Percentiles rank a stretch among this genome's conserved stretches.
Conservation (phyloP, 345 rosid species). For the Lumnitzera racemosa region DNA sequence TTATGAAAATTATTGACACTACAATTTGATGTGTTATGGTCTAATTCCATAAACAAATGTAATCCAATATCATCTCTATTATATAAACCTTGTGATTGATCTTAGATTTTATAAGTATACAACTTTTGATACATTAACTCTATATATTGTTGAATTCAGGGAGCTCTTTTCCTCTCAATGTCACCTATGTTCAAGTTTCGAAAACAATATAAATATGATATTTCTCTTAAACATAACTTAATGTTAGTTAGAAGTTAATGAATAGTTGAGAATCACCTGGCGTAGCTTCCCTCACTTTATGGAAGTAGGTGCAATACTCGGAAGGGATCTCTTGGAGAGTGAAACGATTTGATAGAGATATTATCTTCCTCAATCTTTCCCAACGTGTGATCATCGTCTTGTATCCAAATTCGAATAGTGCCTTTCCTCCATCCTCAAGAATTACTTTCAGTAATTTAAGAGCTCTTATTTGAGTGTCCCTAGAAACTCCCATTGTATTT, state of each 20-base stretch:
- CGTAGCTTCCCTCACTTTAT: constrained; percentile 23
- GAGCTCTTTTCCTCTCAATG: too few species aligned
- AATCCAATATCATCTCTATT: too few species aligned
- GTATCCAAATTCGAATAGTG: constrained; percentile 41
- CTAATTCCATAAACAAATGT: too few species aligned
- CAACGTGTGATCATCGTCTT: constrained; percentile 39
- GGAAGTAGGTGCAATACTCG: constrained; percentile 32
- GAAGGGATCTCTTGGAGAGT: constrained; percentile 33
- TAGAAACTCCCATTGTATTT: constrained; percentile 49
- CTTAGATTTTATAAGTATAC: too few species aligned
- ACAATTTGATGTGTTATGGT: too few species aligned
- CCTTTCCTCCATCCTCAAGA: constrained; percentile 19
- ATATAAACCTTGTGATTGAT: too few species aligned
- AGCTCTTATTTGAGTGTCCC: constrained; percentile 48
- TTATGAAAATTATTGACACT: too few species aligned
- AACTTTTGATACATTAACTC: too few species aligned
- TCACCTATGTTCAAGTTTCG: too few species aligned
- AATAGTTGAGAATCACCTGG: constrained; percentile 34
- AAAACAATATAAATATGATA: too few species aligned
- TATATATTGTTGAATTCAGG: too few species aligned
- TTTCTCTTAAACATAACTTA: too few species aligned
- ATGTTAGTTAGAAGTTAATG: constrained; percentile 3
- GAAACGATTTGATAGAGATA: constrained; percentile 44
- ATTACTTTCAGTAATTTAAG: constrained; percentile 39
- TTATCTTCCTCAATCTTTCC: constrained; percentile 19